Percentiles rank a stretch among this genome's conserved stretches.
Conservation (phyloP, 805 yeast species). For the Ogataea corticis region DNA sequence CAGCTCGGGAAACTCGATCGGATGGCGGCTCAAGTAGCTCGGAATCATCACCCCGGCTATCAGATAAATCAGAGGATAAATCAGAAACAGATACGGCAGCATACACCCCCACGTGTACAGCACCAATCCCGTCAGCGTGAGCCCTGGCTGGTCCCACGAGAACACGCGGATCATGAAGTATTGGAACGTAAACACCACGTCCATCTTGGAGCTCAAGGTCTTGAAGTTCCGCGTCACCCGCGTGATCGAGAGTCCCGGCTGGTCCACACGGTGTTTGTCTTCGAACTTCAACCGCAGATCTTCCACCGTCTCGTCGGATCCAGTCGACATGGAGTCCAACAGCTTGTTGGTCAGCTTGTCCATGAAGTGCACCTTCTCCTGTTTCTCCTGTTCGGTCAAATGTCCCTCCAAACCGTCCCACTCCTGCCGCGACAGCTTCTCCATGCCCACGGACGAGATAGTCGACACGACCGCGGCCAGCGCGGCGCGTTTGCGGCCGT, state of each 20-base stretch:
- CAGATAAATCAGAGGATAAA: conserved; percentile 60
- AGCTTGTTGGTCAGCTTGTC: conserved; percentile 58
- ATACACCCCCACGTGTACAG: conserved; percentile 66
- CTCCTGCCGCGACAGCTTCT: conserved; percentile 30
- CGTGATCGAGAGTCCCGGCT: conserved; percentile 58
- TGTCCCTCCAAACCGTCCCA: conserved; percentile 8
- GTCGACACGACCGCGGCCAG: conserved; percentile 47
- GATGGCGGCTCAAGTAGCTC: conserved; percentile 69
- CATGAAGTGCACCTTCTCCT: conserved; percentile 49
- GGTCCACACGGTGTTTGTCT: conserved; percentile 45
- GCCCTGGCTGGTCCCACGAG: conserved; percentile 75
- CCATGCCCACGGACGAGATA: conserved; percentile 45
- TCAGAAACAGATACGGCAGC: conserved; percentile 67
- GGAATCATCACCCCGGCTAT: conserved; percentile 65
- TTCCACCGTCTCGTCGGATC: conserved; percentile 23
- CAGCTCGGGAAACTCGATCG: conserved; percentile 47
- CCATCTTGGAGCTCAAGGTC: conserved; percentile 54
- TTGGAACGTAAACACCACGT: conserved; percentile 58
- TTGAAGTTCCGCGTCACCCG: conserved; percentile 58
- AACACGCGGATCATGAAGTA: conserved; percentile 59
- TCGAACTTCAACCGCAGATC: conserved; percentile 40
- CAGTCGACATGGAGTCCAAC: conserved; percentile 34
- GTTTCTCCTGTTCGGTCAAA: conserved; percentile 22
- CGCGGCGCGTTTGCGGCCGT: conserved; percentile 31
- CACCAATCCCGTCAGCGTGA: conserved; percentile 61